A percentile compares a stretch with the other conserved stretches of the same genome.
These are phyloP conservation scores for Leptomonas seymouri DNA, from an alignment of 208 protist genomes.

Conservation along the genomic window DNA sequence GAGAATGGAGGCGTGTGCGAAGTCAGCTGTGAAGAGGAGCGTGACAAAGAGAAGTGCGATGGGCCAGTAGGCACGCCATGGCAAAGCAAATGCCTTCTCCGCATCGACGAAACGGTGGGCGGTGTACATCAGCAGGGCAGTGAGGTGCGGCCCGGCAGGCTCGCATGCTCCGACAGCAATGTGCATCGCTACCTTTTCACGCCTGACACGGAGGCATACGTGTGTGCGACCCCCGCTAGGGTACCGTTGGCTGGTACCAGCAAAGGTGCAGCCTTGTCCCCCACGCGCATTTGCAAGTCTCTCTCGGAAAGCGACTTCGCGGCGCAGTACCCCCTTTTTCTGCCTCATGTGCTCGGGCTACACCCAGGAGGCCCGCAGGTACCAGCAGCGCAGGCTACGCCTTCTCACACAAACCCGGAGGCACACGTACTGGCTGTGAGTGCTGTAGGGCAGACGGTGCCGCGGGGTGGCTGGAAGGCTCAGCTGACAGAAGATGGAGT, in stretches of 20 bases:
- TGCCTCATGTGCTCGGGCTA: constrained; percentile 10
- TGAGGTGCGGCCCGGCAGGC: background rate
- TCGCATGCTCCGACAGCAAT: background rate
- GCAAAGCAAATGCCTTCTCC: background rate
- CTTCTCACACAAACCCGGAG: constrained; percentile 9
- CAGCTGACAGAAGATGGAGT: background rate
- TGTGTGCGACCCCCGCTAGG: background rate
- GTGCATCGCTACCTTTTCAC: constrained; percentile 8
- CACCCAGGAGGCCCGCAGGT: background rate
- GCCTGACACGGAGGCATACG: background rate
- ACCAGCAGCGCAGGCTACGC: background rate
- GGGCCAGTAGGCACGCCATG: background rate
- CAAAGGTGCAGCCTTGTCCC: background rate
- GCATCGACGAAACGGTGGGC: background rate
- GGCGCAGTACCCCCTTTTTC: constrained; percentile 9
- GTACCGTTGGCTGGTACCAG: background rate
- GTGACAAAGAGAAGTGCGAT: background rate
- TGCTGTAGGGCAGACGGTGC: background rate
- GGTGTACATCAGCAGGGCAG: background rate
- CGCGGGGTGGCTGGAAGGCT: background rate
- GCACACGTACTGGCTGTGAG: constrained; percentile 9
- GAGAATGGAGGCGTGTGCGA: constrained; percentile 4
- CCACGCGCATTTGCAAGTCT: background rate
- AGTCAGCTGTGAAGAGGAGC: constrained; percentile 13
- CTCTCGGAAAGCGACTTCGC: constrained; percentile 1